Percentiles rank a stretch among this genome's conserved stretches.
Conservation (phyloP, 1,139 yeast genomes). For the Zygosaccharomyces pseudobailii region DNA sequence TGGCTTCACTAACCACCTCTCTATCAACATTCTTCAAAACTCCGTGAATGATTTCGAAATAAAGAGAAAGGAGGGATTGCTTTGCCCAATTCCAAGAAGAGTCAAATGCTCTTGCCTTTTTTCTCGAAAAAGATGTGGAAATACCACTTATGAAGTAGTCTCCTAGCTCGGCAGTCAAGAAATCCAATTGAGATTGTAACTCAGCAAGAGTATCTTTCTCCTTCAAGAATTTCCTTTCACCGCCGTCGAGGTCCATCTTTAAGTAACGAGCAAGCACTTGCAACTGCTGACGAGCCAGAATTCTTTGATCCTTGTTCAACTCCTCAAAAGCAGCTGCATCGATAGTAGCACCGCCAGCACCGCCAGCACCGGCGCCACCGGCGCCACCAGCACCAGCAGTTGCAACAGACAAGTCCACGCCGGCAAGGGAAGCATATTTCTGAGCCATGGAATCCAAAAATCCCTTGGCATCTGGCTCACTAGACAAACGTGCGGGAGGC, state of each 20-base stretch:
- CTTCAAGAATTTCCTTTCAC: slow-evolving; percentile 78
- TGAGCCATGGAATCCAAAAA: slow-evolving; percentile 78
- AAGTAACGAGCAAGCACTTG: slow-evolving; percentile 93
- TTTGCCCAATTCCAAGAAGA: slow-evolving; percentile 99
- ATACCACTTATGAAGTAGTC: slow-evolving; percentile 92
- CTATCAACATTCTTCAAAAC: slow-evolving; percentile 81
- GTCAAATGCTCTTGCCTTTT: slow-evolving; percentile 93
- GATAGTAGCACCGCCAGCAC: slow-evolving; percentile 80
- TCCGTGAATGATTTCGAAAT: slow-evolving; percentile 93
- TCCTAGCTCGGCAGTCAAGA: slow-evolving; percentile 93
- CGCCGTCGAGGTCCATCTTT: slow-evolving; percentile 85
- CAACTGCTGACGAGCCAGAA: slow-evolving; percentile 89
- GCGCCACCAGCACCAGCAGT: slow-evolving; percentile 50
- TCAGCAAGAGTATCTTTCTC: slow-evolving; percentile 84
- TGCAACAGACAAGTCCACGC: slow-evolving; percentile 70
- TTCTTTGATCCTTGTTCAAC: slow-evolving; percentile 81
- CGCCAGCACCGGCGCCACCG: slow-evolving; percentile 48
- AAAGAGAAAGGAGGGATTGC: slow-evolving; percentile 91
- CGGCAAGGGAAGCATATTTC: slow-evolving; percentile 80
- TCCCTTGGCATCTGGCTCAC: slow-evolving; percentile 85
- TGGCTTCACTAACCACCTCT: slow-evolving; percentile 93
- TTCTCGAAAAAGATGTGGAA: slow-evolving; percentile 80
- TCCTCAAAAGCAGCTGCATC: slow-evolving; percentile 97
- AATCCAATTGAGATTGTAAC: slow-evolving; percentile 84
- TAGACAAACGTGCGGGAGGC: slow-evolving; percentile 82